These are phyloP conservation scores for Apiospora saccharicola DNA, from an alignment of 2,329 filamentous ascomycete genomes.

Conservation along the genomic window DNA sequence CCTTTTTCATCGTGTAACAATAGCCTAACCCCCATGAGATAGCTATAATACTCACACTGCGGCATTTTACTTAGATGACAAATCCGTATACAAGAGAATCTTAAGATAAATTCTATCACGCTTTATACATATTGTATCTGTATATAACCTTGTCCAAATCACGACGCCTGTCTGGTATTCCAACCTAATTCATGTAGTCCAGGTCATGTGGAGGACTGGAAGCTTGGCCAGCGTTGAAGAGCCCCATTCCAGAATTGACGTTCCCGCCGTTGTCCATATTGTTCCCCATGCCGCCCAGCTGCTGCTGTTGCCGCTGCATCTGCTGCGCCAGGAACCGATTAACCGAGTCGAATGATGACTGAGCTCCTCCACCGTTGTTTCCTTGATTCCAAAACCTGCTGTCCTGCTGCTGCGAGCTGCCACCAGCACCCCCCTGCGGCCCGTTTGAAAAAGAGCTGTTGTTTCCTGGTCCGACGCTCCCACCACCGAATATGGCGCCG, in stretches of 20 bases:
- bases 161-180: not conserved
- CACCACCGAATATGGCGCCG: no score
- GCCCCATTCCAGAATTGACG: not conserved
- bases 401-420: not conserved
- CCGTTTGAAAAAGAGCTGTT: no score
- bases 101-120: not conserved
- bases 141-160: not conserved
- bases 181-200: not conserved
- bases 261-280: not conserved
- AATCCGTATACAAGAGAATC: rapidly evolving
- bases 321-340: not conserved
- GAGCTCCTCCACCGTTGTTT: not conserved
- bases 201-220: not conserved
- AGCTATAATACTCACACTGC: no score
- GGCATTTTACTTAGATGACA: not conserved
- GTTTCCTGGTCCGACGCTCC: no score
- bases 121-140: not conserved
- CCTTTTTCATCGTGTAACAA: no score
- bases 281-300: not conserved
- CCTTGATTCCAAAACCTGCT: not conserved
- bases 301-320: not conserved
- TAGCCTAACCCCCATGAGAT: no score
- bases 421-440: no score
- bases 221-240: not conserved
- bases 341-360: not conserved